phyloP scores from a whole-genome alignment of 108 stramenopile genomes.

The Schizochytrium sp. region DNA sequence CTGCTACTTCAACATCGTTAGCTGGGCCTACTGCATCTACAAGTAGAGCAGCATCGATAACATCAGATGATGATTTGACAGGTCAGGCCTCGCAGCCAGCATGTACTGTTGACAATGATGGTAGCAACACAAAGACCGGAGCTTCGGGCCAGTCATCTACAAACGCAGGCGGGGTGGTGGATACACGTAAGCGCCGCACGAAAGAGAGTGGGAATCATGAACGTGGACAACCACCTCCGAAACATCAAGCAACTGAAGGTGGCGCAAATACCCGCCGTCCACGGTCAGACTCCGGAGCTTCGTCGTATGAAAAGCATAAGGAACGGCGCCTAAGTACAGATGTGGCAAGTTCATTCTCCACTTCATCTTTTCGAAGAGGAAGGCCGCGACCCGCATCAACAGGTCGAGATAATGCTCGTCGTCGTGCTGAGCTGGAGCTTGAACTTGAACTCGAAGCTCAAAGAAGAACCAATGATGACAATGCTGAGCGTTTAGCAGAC shows the following conservation, averaged over 20 bases:
- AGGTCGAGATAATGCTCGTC: constrained; percentile 10
- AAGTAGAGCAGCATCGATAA: background rate
- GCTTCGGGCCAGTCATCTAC: no score
- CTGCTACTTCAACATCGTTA: background rate
- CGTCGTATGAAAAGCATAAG: background rate
- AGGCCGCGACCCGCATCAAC: constrained; percentile 1
- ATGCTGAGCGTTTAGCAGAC: constrained; percentile 19
- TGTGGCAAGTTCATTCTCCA: constrained; percentile 12
- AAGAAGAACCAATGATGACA: constrained; percentile 30
- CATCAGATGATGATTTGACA: background rate
- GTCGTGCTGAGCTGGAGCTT: constrained; percentile 13
- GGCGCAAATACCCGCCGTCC: background rate
- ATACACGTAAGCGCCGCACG: background rate
- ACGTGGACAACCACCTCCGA: background rate
- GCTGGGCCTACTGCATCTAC: background rate
- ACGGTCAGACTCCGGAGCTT: background rate
- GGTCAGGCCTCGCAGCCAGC: background rate
- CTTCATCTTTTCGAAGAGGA: constrained; percentile 8
- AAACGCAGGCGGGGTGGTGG: background rate
- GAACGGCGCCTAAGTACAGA: background rate
- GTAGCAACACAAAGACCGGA: no score
- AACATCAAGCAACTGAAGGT: constrained; percentile 28
- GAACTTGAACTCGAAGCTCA: background rate
- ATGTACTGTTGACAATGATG: no score
- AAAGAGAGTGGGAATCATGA: background rate